phyloP scores from a whole-genome alignment of 2,329 filamentous ascomycete species.

The Penicillium sp. region DNA sequence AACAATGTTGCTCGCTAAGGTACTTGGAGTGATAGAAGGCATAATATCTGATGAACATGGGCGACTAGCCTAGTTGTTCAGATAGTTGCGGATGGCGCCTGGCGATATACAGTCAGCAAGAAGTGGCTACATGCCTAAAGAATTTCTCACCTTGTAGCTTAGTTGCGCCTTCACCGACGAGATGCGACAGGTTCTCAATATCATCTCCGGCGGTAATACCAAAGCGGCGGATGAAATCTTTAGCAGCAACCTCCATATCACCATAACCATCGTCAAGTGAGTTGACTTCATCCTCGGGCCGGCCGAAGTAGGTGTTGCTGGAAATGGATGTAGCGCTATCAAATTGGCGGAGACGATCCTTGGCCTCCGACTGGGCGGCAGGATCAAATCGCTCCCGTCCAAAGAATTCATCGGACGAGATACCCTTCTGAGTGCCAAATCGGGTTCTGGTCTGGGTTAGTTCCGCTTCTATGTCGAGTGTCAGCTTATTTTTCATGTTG shows the following conservation, averaged over 20 bases:
- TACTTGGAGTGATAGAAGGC: conserved; percentile 17
- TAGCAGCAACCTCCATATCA: conserved; percentile 87
- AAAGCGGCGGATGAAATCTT: conserved; percentile 93
- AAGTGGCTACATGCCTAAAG: not conserved
- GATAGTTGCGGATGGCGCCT: conserved; percentile 51
- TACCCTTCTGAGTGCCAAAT: conserved; percentile 90
- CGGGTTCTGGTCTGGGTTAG: conserved; percentile 82
- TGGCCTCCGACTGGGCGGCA: conserved; percentile 77
- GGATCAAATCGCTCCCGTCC: conserved; percentile 86
- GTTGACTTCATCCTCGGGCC: conserved; percentile 75
- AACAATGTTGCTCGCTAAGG: conserved; percentile 25
- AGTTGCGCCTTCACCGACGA: conserved; percentile 80
- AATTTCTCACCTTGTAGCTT: conserved; percentile 68
- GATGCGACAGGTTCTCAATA: conserved; percentile 80
- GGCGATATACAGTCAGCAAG: conserved; percentile 12
- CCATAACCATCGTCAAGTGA: conserved; percentile 73
- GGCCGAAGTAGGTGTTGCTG: conserved; percentile 95
- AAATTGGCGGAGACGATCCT: conserved; percentile 82
- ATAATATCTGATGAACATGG: conserved; percentile 9
- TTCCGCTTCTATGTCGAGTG: conserved; percentile 59
- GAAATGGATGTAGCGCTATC: conserved; percentile 91
- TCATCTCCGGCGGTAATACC: conserved; percentile 95
- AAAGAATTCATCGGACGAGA: conserved; percentile 98
- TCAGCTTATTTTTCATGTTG: conserved; percentile 9
- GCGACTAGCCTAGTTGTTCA: conserved; percentile 45